Evolutionary conservation across 2,329 filamentous ascomycete species (phyloP), one percentile per base, ranked within the genome.

Genomic region (Hypoxylon sp.): DNA sequence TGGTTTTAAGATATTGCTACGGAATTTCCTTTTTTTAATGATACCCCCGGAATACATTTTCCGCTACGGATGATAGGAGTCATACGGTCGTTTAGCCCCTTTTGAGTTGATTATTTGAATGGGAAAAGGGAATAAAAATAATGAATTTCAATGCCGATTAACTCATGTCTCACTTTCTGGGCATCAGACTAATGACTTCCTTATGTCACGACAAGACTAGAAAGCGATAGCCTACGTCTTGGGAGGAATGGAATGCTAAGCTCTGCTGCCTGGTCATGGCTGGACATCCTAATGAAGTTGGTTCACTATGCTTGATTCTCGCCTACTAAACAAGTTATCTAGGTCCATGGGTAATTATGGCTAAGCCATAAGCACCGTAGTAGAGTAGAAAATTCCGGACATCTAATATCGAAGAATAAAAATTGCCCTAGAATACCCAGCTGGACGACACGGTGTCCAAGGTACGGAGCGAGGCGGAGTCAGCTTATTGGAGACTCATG

Each of bases 1-100:
- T 99, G 96, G 94, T 94, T 98, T 78, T 98, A 83, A 85, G 50
- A 44, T 57, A 31, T 63, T 44, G 42, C 53, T 19, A 55, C 53
- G 62, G 39, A 62, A 67, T 67, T 67, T 37, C n/a, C 29, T 37
- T 37, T 37, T 72, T 65, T 56, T 52, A 59, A 75, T 77, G 73
- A 79, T 80, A 76, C 75, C 69, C 39, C 75, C 71, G 62, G 70
- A 66, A 72, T 70, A 17, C 50, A 48, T 37, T 52, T 55, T 73
- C 71, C 65, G 53, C 67, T 59, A 51, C 51, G 63, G 19, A 68
- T 52, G 52, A 58, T 29, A 42, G 5, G 22, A 52, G 26, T 26
- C 8, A 29, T 33, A 39, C 10, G 48, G 24, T 14, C 3, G 11
- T 22, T 31, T 50, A 17, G 31, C 37, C 22, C 29, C 17, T 29